Base-by-base conservation (phyloP, 352 stramenopile genomes). In the Globisporangium cederbergense region DNA sequence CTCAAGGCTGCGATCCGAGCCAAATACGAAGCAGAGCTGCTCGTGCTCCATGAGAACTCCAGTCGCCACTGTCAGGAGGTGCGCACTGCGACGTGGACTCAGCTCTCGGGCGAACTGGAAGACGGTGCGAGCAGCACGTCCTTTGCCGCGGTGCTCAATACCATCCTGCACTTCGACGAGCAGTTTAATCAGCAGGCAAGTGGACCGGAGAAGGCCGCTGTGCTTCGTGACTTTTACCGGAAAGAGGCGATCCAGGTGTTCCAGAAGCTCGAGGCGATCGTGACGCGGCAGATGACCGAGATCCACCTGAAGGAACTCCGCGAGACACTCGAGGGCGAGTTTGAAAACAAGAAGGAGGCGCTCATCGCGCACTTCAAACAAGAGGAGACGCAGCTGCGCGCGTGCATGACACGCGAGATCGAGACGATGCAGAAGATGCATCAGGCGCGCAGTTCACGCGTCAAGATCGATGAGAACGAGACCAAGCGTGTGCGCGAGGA, bases 381-480 rank as follows among this genome's bases (percentile, higher is more conserved):
- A 22, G 74, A 93, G 43, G 80, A 93, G 62, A 71, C 62, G 0
- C 78, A 92, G 53, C 57, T 95, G 28, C 82, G 83, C 14, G 64
- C 69, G 54, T 70, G 75, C 50, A 77, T 95, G 71, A 70, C 67
- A 9, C 74, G 74, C 3, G 86, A 95, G 58, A 71, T 85, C 56
- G 74, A 89, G 45, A 84, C 82, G 54, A 86, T 85, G 76, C 77
- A 87, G 50, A 92, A 91, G 46, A 67, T 90, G 59, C 77, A 90
- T 40, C 61, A 85, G 40, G 79, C 70, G 7, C 86, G 88, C 47
- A 74, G 58, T 3, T 63, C 79, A 4, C 81, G 86, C 18, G 74
- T 68, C 30, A 89, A 90, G 32, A 88, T 95, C 34, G 84, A 92
- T 49, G 76, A 78, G 13, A 78, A 72, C 40, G 84, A 90, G 43